A percentile compares a stretch with the other conserved stretches of the same genome.
Conservation (phyloP, 2,329 filamentous ascomycete species). For the Fusarium staphyleae region DNA sequence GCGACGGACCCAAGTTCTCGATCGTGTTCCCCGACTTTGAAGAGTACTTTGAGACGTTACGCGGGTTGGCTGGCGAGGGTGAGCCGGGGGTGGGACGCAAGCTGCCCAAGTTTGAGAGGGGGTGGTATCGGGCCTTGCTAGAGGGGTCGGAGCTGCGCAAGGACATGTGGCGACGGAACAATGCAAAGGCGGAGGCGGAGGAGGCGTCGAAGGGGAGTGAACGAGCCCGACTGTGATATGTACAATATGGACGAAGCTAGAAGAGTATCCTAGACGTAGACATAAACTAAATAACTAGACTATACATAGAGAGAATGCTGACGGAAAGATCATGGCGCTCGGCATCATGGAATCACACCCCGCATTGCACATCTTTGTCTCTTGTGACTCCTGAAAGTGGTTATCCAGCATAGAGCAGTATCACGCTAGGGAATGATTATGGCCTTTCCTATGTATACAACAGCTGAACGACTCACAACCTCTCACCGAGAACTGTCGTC, state of each 20-base stretch:
- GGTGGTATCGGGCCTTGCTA: constrained; percentile 60
- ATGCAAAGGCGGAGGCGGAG: constrained; percentile 41
- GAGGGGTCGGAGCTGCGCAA: constrained; percentile 63
- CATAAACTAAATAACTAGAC: not conserved
- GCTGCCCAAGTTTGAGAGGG: constrained; percentile 53
- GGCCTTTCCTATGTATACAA: too few relatives aligned
- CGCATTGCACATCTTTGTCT: too few relatives aligned
- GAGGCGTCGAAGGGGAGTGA: not conserved
- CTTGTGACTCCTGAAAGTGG: too few relatives aligned
- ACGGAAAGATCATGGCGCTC: too few relatives aligned
- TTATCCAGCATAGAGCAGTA: too few relatives aligned
- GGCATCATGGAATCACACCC: too few relatives aligned
- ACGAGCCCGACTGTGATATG: constrained; percentile 4
- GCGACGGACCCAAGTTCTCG: constrained; percentile 64
- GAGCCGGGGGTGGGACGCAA: constrained; percentile 52
- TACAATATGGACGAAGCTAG: not conserved
- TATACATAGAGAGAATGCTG: too few relatives aligned
- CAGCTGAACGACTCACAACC: not conserved
- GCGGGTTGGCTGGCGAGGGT: constrained; percentile 57
- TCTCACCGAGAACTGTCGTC: too few relatives aligned
- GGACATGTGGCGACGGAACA: constrained; percentile 63
- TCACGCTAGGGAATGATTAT: too few relatives aligned
- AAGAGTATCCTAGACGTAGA: constrained; percentile 4
- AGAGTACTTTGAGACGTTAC: constrained; percentile 67
- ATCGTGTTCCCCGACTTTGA: constrained; percentile 68